A percentile compares a stretch with the other conserved stretches of the same genome.
Evolutionary conservation across 169 alveolate genomes (phyloP).

Genomic region (Plasmodium knowlesi): DNA sequence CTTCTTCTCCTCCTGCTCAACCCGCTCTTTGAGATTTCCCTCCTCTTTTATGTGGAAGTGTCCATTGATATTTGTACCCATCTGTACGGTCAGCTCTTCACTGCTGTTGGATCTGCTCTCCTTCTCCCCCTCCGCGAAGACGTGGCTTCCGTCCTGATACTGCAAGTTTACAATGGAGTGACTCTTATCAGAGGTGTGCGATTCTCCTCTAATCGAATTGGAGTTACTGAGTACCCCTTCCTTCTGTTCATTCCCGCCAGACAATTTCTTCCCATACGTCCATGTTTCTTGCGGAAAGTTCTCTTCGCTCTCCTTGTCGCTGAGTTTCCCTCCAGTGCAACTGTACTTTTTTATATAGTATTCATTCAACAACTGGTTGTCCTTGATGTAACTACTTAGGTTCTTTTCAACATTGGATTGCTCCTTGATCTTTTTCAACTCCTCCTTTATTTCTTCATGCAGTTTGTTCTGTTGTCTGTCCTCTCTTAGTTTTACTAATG

Average conservation of each 20-base stretch:
- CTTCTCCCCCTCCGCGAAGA: not conserved
- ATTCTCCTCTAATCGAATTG: not conserved
- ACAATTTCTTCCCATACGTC: not conserved
- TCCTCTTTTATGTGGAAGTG: not conserved
- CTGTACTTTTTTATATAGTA: slow-evolving; percentile 32
- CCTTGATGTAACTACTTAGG: slow-evolving; percentile 7
- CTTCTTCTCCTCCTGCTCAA: not conserved
- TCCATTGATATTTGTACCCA: not conserved
- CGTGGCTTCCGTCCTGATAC: not conserved
- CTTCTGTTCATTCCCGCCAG: not conserved
- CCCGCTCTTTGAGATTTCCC: not conserved
- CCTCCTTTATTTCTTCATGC: slow-evolving; percentile 31
- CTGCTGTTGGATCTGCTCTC: not conserved
- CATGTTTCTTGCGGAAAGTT: not conserved
- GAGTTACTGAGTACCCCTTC: not conserved
- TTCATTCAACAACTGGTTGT: slow-evolving; percentile 19
- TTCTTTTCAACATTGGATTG: slow-evolving; percentile 2
- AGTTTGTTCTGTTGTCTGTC: not conserved
- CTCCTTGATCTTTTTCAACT: slow-evolving; percentile 23
- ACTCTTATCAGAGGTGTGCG: not conserved
- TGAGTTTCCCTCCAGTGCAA: not conserved
- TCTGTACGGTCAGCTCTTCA: not conserved
- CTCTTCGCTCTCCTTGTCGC: not conserved
- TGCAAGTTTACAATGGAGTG: not conserved
- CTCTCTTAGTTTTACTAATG: slow-evolving; percentile 18